Conservation (phyloP, 257 asterid species). For the Salvia splendens region DNA sequence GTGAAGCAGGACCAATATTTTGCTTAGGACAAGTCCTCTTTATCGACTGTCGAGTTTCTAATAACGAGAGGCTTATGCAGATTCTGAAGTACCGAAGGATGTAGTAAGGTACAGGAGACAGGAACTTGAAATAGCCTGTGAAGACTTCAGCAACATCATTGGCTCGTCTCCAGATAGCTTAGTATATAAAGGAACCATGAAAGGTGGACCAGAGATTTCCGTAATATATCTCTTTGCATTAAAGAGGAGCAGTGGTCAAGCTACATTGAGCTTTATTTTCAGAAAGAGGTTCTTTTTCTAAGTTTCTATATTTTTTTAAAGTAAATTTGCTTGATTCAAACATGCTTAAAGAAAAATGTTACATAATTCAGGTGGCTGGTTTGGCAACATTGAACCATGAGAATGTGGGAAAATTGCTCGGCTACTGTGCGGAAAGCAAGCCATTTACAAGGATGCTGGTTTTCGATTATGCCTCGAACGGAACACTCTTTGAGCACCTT, state of each 20-base stretch:
- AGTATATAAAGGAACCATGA: constrained; percentile 82
- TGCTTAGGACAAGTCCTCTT: neutral
- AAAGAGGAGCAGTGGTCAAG: constrained; percentile 76
- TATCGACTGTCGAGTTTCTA: constrained; percentile 8
- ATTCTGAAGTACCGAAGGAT: constrained; percentile 72
- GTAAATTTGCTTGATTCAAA: neutral
- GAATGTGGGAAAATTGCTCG: constrained; percentile 76
- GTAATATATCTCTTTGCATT: constrained; percentile 70
- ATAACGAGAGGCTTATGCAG: constrained; percentile 43
- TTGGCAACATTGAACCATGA: constrained; percentile 79
- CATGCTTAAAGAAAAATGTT: constrained; percentile 14
- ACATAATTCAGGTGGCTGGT: constrained; percentile 65
- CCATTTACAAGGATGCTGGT: constrained; percentile 92
- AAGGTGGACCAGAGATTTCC: constrained; percentile 84
- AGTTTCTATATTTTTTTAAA: neutral
- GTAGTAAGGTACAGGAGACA: constrained; percentile 64
- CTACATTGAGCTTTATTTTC: constrained; percentile 82
- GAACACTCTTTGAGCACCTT: constrained; percentile 85
- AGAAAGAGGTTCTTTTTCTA: constrained; percentile 59
- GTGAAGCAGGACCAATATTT: too few species aligned
- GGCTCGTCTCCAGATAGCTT: constrained; percentile 61
- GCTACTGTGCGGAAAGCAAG: constrained; percentile 70
- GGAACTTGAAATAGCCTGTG: constrained; percentile 88
- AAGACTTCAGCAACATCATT: constrained; percentile 92
- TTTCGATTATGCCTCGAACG: constrained; percentile 89